phyloP scores from a whole-genome alignment of 768 basidiomycete genomes.

The Tylopilus felleus region DNA sequence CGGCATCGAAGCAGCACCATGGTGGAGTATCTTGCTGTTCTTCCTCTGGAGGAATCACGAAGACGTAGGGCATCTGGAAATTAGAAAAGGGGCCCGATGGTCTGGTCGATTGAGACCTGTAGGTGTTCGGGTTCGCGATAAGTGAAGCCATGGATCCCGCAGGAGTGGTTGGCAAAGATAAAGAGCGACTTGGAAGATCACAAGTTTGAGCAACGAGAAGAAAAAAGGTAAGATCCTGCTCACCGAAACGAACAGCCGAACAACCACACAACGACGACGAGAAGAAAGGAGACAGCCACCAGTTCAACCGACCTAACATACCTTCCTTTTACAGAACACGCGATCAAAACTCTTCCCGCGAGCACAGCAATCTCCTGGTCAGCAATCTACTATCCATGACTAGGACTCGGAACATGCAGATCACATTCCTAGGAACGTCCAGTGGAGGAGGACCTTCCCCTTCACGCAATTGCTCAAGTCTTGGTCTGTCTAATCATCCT shows the following conservation, averaged over 20 bases:
- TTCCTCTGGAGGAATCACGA: constrained; percentile 57
- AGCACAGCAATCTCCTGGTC: background rate
- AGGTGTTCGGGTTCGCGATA: constrained; percentile 9
- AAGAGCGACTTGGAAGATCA: constrained; percentile 16
- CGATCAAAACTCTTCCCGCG: background rate
- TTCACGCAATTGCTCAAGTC: constrained; percentile 73
- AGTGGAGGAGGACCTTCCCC: constrained; percentile 73
- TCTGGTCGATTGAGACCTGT: constrained; percentile 17
- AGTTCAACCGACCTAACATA: constrained; percentile 8
- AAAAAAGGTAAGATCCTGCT: background rate
- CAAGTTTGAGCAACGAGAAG: background rate
- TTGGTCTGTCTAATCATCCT: constrained; percentile 29
- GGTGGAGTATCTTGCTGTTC: constrained; percentile 45
- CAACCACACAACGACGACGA: background rate
- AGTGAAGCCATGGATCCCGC: constrained; percentile 11
- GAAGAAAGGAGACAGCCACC: constrained; percentile 13
- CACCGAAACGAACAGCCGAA: constrained; percentile 11
- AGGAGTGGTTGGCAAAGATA: background rate
- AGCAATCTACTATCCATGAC: constrained; percentile 27
- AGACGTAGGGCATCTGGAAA: constrained; percentile 45
- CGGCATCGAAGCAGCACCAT: constrained; percentile 58
- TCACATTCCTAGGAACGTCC: constrained; percentile 75
- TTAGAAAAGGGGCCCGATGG: background rate
- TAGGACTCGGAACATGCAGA: constrained; percentile 41
- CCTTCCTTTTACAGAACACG: constrained; percentile 22